A percentile compares a stretch with the other conserved stretches of the same genome.
phyloP scores from a whole-genome alignment of 495 filamentous ascomycete species.

The Aspergillus wentii region DNA sequence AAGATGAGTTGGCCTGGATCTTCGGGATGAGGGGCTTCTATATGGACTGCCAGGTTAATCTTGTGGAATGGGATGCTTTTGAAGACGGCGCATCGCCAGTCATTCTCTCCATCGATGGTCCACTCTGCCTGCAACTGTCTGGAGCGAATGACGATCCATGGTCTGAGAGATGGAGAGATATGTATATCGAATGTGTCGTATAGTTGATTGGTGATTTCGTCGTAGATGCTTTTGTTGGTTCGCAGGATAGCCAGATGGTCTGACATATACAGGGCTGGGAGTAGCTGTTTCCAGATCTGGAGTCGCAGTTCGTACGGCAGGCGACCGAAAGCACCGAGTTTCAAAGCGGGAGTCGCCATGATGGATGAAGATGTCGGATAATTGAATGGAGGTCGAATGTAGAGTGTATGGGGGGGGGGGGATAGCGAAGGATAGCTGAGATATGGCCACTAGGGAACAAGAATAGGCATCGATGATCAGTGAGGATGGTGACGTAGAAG shows the following conservation, averaged over 20 bases:
- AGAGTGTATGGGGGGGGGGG: no score
- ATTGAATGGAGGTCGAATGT: no score
- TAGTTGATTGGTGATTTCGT: slow-evolving; percentile 3
- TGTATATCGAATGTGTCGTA: slow-evolving; percentile 4
- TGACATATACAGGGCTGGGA: background rate
- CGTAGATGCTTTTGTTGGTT: slow-evolving; percentile 3
- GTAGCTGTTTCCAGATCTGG: slow-evolving; percentile 5
- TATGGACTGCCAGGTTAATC: slow-evolving; percentile 2
- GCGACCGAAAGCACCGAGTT: slow-evolving; percentile 4
- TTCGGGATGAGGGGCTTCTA: slow-evolving; percentile 5
- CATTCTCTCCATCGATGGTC: background rate
- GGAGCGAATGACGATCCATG: background rate
- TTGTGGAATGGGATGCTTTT: slow-evolving; percentile 3
- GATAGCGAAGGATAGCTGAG: no score
- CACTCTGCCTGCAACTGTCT: background rate
- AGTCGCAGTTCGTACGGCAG: slow-evolving; percentile 3
- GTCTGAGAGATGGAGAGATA: background rate
- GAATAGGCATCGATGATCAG: no score
- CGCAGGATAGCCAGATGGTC: slow-evolving; percentile 1
- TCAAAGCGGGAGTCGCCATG: no score
- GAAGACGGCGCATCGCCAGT: background rate
- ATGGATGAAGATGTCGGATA: no score
- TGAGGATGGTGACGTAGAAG: no score
- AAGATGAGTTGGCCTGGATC: slow-evolving; percentile 6
- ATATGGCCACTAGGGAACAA: no score